Percentiles rank a stretch among this genome's conserved stretches.
Evolutionary conservation across 106 monocot genomes (phyloP).

Genomic region (Narthecium ossifragum): DNA sequence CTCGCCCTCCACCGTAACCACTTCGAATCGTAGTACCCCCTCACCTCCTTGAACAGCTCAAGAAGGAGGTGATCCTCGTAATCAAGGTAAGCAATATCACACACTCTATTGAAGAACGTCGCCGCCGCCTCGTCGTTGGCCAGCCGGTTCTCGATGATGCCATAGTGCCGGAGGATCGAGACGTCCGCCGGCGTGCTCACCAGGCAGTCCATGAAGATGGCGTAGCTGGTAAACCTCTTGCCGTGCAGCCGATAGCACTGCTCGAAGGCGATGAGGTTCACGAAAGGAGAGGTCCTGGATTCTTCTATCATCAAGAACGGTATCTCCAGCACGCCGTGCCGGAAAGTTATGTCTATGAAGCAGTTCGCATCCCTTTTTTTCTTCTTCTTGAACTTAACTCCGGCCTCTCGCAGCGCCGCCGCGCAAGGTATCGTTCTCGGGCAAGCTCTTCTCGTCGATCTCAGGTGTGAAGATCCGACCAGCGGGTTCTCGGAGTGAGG

Average conservation of each 20-base stretch:
- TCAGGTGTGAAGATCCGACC: neutral
- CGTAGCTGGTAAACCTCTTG: slow-evolving; percentile 14
- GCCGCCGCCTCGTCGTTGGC: slow-evolving; percentile 2
- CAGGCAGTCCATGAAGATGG: slow-evolving; percentile 22
- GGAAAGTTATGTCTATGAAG: slow-evolving; percentile 21
- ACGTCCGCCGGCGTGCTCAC: slow-evolving; percentile 12
- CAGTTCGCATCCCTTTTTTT: neutral
- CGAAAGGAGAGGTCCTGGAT: neutral
- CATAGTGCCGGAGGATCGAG: neutral
- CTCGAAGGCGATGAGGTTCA: slow-evolving; percentile 41
- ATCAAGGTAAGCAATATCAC: neutral
- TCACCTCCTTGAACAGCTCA: neutral
- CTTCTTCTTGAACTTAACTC: slow-evolving; percentile 20
- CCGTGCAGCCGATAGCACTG: slow-evolving; percentile 4
- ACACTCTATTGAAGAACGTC: slow-evolving; percentile 2
- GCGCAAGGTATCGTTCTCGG: slow-evolving; percentile 13
- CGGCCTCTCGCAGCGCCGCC: slow-evolving; percentile 15
- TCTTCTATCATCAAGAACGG: slow-evolving; percentile 13
- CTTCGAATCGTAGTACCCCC: neutral
- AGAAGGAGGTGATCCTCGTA: neutral
- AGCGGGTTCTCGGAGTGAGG: neutral
- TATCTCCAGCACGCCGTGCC: slow-evolving; percentile 17
- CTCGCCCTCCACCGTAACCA: slow-evolving; percentile 3
- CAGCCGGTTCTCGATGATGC: slow-evolving; percentile 10
- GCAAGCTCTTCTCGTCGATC: neutral